phyloP scores from a whole-genome alignment of 2,329 filamentous ascomycete genomes.

The Zarea fungicola region DNA sequence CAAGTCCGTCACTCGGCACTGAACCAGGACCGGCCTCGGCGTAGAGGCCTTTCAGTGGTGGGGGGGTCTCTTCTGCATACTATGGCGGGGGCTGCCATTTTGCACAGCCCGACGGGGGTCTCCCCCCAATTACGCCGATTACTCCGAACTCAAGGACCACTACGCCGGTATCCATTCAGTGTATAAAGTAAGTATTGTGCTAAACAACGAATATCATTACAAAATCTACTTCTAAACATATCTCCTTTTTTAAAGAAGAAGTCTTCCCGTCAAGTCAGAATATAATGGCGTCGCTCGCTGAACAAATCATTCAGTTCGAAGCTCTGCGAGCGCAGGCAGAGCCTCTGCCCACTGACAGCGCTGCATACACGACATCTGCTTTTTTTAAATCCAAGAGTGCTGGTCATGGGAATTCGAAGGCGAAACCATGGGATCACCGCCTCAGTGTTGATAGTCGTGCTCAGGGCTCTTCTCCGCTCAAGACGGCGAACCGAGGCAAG shows the following conservation, averaged over 20 bases:
- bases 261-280: neutral
- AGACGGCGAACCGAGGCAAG: slow-evolving; percentile 7
- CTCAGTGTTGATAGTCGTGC: slow-evolving; percentile 7
- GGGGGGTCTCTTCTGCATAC: neutral
- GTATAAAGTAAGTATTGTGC: no score
- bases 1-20: neutral
- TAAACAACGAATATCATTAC: no score
- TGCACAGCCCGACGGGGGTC: no score
- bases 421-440: neutral
- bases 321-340: slow-evolving; percentile 9
- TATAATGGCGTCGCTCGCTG: slow-evolving; percentile 9
- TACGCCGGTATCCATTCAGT: slow-evolving; percentile 3
- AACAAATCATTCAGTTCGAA: slow-evolving; percentile 9
- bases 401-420: slow-evolving; percentile 5
- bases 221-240: no score
- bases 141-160: neutral
- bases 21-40: slow-evolving; percentile 5
- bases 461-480: slow-evolving; percentile 11
- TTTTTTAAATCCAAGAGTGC: slow-evolving; percentile 13
- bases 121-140: slow-evolving; percentile 3
- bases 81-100: slow-evolving; percentile 5
- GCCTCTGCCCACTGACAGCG: slow-evolving; percentile 11
- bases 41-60: neutral
- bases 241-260: no score
- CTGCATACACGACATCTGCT: slow-evolving; percentile 8